A percentile compares a stretch with the other conserved stretches of the same genome.
phyloP scores from a whole-genome alignment of 192 early-diverging fungal species.

The Mortierella alpina region DNA sequence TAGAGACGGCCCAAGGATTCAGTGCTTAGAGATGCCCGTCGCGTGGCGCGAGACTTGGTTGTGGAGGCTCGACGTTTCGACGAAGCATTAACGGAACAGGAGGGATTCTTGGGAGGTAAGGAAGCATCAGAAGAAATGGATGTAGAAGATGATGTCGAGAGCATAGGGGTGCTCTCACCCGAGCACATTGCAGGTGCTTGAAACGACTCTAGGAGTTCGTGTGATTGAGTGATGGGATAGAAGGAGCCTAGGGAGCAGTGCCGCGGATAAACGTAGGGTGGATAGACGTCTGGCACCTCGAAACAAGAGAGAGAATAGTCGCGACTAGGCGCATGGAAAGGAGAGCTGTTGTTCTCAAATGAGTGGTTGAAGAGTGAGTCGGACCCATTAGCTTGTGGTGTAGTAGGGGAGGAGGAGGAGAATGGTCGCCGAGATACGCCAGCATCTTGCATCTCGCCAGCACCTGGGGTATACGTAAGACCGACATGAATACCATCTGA shows the following conservation, averaged over 20 bases:
- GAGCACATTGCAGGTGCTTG: background rate
- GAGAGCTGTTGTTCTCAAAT: background rate
- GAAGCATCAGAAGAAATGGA: constrained; percentile 26
- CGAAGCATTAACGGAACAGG: background rate
- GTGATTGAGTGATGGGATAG: constrained; percentile 31
- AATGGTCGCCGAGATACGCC: background rate
- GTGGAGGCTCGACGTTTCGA: constrained; percentile 10
- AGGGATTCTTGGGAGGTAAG: background rate
- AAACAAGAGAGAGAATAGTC: constrained; percentile 18
- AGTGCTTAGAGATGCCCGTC: constrained; percentile 34
- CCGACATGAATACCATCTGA: background rate
- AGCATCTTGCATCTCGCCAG: constrained; percentile 1
- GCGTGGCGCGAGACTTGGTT: constrained; percentile 3
- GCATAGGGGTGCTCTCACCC: constrained; percentile 19
- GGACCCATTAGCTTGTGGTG: background rate
- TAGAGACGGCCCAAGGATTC: constrained; percentile 29
- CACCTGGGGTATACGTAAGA: background rate
- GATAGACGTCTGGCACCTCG: constrained; percentile 25
- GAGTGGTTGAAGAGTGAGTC: background rate
- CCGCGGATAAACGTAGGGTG: constrained; percentile 7
- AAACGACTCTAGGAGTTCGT: constrained; percentile 26
- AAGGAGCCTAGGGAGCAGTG: constrained; percentile 40
- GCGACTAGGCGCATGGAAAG: constrained; percentile 8
- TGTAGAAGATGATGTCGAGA: constrained; percentile 26
- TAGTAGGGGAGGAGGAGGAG: constrained; percentile 7